Evolutionary conservation across 371 early-diverging fungal species (phyloP).

Genomic region (Gilbertella persicaria): DNA sequence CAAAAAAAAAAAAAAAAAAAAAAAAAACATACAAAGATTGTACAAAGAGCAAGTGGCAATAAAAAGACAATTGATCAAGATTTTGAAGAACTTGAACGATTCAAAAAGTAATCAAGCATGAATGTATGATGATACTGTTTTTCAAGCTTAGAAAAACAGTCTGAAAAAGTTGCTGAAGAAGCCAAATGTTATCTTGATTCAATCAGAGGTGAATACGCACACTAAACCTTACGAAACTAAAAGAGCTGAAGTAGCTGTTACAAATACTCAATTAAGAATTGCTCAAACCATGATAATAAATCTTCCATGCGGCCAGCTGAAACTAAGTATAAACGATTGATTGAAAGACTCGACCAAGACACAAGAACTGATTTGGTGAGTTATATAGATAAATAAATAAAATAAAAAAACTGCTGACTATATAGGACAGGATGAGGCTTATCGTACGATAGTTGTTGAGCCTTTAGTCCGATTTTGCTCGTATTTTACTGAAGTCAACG

Average conservation of each 20-base stretch:
- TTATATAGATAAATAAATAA: background rate
- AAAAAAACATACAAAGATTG: constrained; percentile 42
- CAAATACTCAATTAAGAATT: constrained; percentile 80
- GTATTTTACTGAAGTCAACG: constrained; percentile 92
- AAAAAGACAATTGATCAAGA: constrained; percentile 85
- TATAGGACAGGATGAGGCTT: constrained; percentile 69
- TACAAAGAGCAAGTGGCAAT: constrained; percentile 71
- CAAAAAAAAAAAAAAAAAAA: too few species aligned
- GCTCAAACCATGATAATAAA: constrained; percentile 71
- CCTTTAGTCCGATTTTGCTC: constrained; percentile 84
- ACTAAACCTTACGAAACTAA: background rate
- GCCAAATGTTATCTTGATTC: constrained; percentile 93
- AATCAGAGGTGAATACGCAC: constrained; percentile 65
- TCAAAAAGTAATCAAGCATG: constrained; percentile 68
- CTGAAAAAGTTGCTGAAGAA: constrained; percentile 86
- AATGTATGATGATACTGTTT: background rate
- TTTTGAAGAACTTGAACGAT: constrained; percentile 83
- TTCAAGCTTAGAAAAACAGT: constrained; percentile 80
- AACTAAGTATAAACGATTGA: constrained; percentile 71
- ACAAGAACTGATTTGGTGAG: constrained; percentile 71
- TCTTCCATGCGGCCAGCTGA: constrained; percentile 51
- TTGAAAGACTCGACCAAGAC: constrained; percentile 80
- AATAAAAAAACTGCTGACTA: background rate
- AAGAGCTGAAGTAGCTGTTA: constrained; percentile 62
- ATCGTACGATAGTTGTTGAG: constrained; percentile 83